Evolutionary conservation across 2,329 filamentous ascomycete species (phyloP), one percentile per base, ranked within the genome.

Genomic region (Nemania abortiva): DNA sequence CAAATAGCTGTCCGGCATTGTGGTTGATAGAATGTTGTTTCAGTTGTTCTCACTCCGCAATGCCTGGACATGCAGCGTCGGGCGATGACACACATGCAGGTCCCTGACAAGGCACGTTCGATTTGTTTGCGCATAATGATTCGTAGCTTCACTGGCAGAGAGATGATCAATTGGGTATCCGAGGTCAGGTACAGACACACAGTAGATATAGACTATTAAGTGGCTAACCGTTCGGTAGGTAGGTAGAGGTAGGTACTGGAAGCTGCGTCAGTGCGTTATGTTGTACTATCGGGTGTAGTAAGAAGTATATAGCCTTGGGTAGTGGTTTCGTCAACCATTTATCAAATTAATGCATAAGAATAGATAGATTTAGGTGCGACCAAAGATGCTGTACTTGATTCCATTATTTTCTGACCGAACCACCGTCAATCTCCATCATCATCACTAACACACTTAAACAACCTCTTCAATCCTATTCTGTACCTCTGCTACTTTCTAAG

Each of bases 61-160:
- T 34, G 68, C 63, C 68, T 67, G 68, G 64, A 34, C 54, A 20
- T 15, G 64, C 64, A 22, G 60, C 56, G 45, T 31, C 59, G 45
- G 52, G n/a, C 54, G 49, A 70, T 70, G 68, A 67, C 60, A 67
- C 60, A 64, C 59, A 67, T 70, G 56, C 27, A 37, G 27, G 49
- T 65, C 53, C 53, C 49, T 58, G 18, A 11, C 56, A 39, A 58
- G 55, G 56, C 39, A 52, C 39, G 49, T 53, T 42, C 5, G 18
- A 24, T 61, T 52, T 57, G 69, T 56, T 42, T 52, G 53, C 34
- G 56, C 56, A 54, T 62, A 18, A 61, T 64, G 54, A 64, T 61
- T 67, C 53, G 64, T 67, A 69, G 62, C 63, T 66, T 63, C 53
- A 45, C 63, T 66, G 52, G 63, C 27, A 42, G 52, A 22, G 53